Evolutionary conservation across 148 eudicot species (phyloP).

Genomic region (Mesembryanthemum crystallinum): DNA sequence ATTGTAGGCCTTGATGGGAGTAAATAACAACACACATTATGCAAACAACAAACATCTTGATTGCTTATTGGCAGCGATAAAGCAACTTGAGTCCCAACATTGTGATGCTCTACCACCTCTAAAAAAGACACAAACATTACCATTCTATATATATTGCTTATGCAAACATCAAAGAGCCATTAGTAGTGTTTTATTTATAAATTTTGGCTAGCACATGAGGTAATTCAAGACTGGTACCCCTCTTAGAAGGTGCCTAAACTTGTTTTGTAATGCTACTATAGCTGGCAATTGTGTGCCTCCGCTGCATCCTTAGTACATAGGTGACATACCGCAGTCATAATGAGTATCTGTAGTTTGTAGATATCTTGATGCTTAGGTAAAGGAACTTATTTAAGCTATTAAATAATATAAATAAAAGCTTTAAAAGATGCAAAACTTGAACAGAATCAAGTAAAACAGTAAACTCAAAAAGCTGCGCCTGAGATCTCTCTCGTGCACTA

Average conservation of each 20-base stretch:
- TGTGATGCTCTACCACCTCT: neutral
- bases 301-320: too few relatives aligned
- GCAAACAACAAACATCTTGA: neutral
- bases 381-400: too few relatives aligned
- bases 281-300: too few relatives aligned
- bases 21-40: neutral
- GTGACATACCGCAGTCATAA: too few relatives aligned
- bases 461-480: neutral
- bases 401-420: too few relatives aligned
- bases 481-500: neutral
- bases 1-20: neutral
- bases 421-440: neutral
- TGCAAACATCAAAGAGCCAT: slow-evolving; percentile 1
- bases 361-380: too few relatives aligned
- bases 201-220: too few relatives aligned
- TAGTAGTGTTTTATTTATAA: too few relatives aligned
- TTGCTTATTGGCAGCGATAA: neutral
- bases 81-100: neutral
- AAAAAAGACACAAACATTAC: neutral
- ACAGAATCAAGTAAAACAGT: neutral
- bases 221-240: too few relatives aligned
- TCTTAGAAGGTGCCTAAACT: too few relatives aligned
- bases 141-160: neutral
- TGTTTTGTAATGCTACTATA: too few relatives aligned
- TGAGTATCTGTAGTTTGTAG: too few relatives aligned